Evolutionary conservation across 2,329 filamentous ascomycete species (phyloP), one percentile per base, ranked within the genome.

Genomic region (Akanthomyces uredinophilus): DNA sequence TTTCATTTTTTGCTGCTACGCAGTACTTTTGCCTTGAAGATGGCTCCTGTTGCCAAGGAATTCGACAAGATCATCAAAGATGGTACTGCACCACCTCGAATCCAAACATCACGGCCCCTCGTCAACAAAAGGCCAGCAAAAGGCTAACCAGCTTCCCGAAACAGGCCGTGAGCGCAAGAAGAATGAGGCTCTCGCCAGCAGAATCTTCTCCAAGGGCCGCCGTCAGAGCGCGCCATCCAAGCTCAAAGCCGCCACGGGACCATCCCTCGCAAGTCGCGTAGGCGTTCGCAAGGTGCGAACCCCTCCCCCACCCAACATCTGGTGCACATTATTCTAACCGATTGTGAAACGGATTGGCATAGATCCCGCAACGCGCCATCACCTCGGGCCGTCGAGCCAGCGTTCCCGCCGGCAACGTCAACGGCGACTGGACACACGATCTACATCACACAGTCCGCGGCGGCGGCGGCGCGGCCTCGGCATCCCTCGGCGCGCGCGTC

Each of bases 371-470:
- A 41, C 63, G 63, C 35, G 51, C 51, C 10, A 37, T 58, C 27
- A 44, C 73, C 60, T 56, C 61, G 27, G 64, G 61, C 49, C 65
- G 67, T 27, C 75, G 77, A 66, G 68, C 71, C 32, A 73, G 70
- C 53, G 65, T 72, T 35, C 76, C 79, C 35, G 70, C 77, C 16
- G 81, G 83, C 65, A 83, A 86, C 71, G 82, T 89, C 71, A 81
- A 89, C 67, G 81, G 82, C 66, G 86, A 88, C 74, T 91, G 87
- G 88, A 87, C 85, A 11, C 87, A 90, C 71, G 88, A 91, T 67
- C 80, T 90, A 4, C 87, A 91, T 72, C 74, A 75, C 65, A 66
- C 77, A 67, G 70, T 78, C 64, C 79, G 68, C 67, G 71, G 68
- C 68, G 69, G 65, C 62, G 57, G 20, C 8, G 47, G 50, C n/a